A percentile compares a stretch with the other conserved stretches of the same genome.
Evolutionary conservation across 2,329 filamentous ascomycete species (phyloP).

Genomic region (Botrytis tulipae): DNA sequence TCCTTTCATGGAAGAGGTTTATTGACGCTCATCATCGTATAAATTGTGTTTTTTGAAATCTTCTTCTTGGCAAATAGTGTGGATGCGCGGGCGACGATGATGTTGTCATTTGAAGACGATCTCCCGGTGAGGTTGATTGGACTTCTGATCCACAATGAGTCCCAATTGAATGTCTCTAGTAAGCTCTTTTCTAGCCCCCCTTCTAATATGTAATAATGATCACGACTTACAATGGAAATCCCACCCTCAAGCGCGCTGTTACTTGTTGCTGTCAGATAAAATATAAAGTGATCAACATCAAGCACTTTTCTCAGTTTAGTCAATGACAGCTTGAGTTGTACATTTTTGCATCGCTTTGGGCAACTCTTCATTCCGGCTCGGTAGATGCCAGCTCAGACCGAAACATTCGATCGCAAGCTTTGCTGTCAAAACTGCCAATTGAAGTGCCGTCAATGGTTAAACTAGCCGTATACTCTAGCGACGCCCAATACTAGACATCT

Average conservation of each 20-base stretch:
- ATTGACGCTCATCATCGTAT: neutral
- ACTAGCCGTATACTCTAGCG: neutral
- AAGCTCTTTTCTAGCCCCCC: neutral
- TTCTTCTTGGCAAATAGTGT: neutral
- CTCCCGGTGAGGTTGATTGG: neutral
- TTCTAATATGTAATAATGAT: too few relatives aligned
- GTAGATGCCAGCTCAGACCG: neutral
- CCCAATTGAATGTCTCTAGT: neutral
- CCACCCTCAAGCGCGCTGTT: fast-evolving
- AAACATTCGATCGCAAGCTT: neutral
- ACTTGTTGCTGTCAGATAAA: neutral
- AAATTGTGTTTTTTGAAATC: neutral
- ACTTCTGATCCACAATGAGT: neutral
- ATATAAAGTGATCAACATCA: neutral
- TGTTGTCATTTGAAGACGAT: neutral
- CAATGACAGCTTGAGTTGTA: neutral
- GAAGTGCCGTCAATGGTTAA: neutral
- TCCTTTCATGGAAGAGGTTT: neutral
- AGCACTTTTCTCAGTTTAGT: neutral
- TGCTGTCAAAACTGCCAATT: neutral
- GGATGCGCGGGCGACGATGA: neutral
- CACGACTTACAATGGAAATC: neutral
- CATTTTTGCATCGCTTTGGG: neutral
- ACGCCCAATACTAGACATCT: neutral
- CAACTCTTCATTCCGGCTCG: neutral